phyloP scores from a whole-genome alignment of 192 early-diverging fungal genomes.

The Entomortierella parvispora region DNA sequence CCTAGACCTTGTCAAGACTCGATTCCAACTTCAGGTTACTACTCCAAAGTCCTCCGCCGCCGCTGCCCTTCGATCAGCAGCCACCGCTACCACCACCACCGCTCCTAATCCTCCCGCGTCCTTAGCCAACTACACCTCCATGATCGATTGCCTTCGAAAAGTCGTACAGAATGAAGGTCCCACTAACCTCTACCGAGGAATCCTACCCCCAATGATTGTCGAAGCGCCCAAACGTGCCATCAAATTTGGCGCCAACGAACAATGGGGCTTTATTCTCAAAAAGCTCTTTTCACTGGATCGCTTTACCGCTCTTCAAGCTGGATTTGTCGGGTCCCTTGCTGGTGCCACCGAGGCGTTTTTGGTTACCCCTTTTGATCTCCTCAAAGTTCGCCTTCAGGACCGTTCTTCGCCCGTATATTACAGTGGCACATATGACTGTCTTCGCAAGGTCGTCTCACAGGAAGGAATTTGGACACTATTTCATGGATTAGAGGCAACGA shows the following conservation, averaged over 20 bases:
- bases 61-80: not conserved
- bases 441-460: slow-evolving; percentile 75
- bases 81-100: not conserved
- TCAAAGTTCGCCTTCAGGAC: slow-evolving; percentile 94
- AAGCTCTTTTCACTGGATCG: slow-evolving; percentile 77
- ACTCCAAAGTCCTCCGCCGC: not conserved
- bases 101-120: not conserved
- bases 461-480: slow-evolving; percentile 85
- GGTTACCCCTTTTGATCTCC: slow-evolving; percentile 87
- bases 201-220: slow-evolving; percentile 89
- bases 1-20: slow-evolving; percentile 92
- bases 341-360: slow-evolving; percentile 89
- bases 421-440: slow-evolving; percentile 76
- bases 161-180: slow-evolving; percentile 87
- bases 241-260: slow-evolving; percentile 94
- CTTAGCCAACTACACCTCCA: slow-evolving; percentile 74
- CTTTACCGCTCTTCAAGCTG: slow-evolving; percentile 77
- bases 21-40: slow-evolving; percentile 75
- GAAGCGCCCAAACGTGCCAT: slow-evolving; percentile 94
- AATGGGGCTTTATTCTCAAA: slow-evolving; percentile 71
- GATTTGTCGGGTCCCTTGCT: slow-evolving; percentile 87
- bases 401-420: slow-evolving; percentile 71
- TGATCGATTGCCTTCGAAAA: slow-evolving; percentile 88
- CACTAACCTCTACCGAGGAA: slow-evolving; percentile 79
- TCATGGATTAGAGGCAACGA: slow-evolving; percentile 89